Conservation (phyloP, 2,329 filamentous ascomycete species). For the Trichophyton simii region DNA sequence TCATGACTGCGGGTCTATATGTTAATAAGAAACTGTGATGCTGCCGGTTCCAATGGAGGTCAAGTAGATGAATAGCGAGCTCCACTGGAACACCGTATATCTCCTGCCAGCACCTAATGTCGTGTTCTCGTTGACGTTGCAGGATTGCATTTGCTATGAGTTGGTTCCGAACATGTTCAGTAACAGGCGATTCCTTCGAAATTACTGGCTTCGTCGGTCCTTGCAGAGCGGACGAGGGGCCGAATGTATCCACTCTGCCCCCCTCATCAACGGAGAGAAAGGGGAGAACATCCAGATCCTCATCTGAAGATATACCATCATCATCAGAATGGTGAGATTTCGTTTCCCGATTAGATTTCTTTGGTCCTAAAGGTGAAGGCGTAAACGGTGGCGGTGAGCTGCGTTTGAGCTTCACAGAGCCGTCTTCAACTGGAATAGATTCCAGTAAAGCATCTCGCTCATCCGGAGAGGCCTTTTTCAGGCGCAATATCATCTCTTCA, state of each 20-base stretch:
- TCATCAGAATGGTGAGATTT: slow-evolving; percentile 11
- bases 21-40: slow-evolving; percentile 29
- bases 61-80: slow-evolving; percentile 27
- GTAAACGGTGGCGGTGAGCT: slow-evolving; percentile 3
- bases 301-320: slow-evolving; percentile 13
- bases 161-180: slow-evolving; percentile 15
- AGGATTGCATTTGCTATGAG: slow-evolving; percentile 16
- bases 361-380: slow-evolving; percentile 3
- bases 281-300: slow-evolving; percentile 13
- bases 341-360: not conserved
- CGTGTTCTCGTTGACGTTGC: slow-evolving; percentile 15
- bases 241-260: slow-evolving; percentile 12
- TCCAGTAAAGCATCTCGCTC: slow-evolving; percentile 11
- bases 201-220: slow-evolving; percentile 11
- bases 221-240: slow-evolving; percentile 13
- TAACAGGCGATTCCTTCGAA: slow-evolving; percentile 8
- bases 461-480: slow-evolving; percentile 12
- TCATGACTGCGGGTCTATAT: slow-evolving; percentile 30
- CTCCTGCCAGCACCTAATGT: slow-evolving; percentile 11
- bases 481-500: slow-evolving; percentile 11
- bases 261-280: slow-evolving; percentile 14
- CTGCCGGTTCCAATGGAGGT: slow-evolving; percentile 31
- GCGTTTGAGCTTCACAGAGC: slow-evolving; percentile 7
- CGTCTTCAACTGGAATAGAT: slow-evolving; percentile 12
- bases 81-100: slow-evolving; percentile 17